Conservation (phyloP, 257 asterid species). For the Misopates orontium region DNA sequence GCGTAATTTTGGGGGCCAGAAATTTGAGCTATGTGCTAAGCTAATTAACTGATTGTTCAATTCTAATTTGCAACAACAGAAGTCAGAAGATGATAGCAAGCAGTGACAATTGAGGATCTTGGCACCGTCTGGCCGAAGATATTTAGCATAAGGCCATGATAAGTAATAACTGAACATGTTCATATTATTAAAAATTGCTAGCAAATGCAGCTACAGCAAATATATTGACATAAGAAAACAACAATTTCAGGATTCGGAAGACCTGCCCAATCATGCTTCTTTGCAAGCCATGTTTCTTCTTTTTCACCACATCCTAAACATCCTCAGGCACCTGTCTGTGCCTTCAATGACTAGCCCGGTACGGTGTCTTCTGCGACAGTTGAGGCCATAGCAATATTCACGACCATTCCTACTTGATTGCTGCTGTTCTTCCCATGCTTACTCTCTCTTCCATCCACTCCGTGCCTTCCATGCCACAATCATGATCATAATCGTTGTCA, state of each 20-base stretch:
- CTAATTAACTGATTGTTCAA: too few relatives aligned
- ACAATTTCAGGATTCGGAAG: slow-evolving; percentile 85
- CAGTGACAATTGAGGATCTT: too few relatives aligned
- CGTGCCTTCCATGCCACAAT: slow-evolving; percentile 56
- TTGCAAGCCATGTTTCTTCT: slow-evolving; percentile 81
- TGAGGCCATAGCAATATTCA: slow-evolving; percentile 69
- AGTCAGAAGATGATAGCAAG: too few relatives aligned
- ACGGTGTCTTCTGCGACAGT: slow-evolving; percentile 64
- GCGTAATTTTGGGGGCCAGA: too few relatives aligned
- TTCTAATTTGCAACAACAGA: too few relatives aligned
- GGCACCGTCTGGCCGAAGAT: too few relatives aligned
- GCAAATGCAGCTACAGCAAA: too few relatives aligned
- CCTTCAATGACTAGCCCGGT: slow-evolving; percentile 72
- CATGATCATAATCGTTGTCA: slow-evolving; percentile 72
- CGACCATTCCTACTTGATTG: slow-evolving; percentile 79
- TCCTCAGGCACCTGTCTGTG: too few relatives aligned
- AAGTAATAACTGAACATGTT: too few relatives aligned
- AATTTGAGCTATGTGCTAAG: too few relatives aligned
- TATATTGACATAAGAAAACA: slow-evolving; percentile 48
- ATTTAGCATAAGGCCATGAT: too few relatives aligned
- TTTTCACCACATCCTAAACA: slow-evolving; percentile 52
- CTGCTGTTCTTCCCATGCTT: slow-evolving; percentile 74
- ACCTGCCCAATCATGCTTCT: slow-evolving; percentile 76
- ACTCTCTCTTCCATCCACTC: slow-evolving; percentile 78
- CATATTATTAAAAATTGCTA: too few relatives aligned